Conservation (phyloP, 2,329 filamentous ascomycete species). For the Colletotrichum lindemuthianum region DNA sequence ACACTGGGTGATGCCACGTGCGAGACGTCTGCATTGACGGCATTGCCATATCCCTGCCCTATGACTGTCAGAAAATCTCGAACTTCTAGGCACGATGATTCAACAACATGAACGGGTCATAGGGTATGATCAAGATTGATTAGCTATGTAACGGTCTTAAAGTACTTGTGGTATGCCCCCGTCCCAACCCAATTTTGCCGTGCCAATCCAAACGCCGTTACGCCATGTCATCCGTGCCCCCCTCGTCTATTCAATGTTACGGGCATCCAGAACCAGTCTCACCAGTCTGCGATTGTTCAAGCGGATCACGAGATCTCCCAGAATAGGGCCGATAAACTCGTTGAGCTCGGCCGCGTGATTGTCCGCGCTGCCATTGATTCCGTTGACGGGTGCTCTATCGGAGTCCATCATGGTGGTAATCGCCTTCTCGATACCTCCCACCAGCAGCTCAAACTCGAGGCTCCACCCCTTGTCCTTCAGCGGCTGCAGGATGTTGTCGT, state of each 20-base stretch:
- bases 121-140: too few species aligned
- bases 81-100: too few species aligned
- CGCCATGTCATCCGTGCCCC: conserved; percentile 39
- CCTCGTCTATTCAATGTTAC: conserved; percentile 57
- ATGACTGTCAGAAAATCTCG: too few species aligned
- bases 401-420: conserved; percentile 55
- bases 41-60: too few species aligned
- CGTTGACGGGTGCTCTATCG: conserved; percentile 31
- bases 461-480: conserved; percentile 62
- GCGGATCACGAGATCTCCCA: conserved; percentile 59
- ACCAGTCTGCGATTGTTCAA: conserved; percentile 60
- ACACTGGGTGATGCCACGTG: too few species aligned
- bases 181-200: conserved; percentile 24
- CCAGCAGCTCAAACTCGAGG: conserved; percentile 65
- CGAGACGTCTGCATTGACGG: too few species aligned
- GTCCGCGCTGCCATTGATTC: conserved; percentile 37
- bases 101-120: too few species aligned
- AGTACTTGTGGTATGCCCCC: conserved; percentile 31
- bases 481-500: conserved; percentile 62
- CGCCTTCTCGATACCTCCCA: conserved; percentile 66
- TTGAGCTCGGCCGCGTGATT: conserved; percentile 58
- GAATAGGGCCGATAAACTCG: conserved; percentile 65
- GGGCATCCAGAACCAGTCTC: conserved; percentile 64
- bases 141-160: conserved; percentile 4
- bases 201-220: conserved; percentile 38